phyloP scores from a whole-genome alignment of 306 rosid genomes.

The Boehmeria nivea region DNA sequence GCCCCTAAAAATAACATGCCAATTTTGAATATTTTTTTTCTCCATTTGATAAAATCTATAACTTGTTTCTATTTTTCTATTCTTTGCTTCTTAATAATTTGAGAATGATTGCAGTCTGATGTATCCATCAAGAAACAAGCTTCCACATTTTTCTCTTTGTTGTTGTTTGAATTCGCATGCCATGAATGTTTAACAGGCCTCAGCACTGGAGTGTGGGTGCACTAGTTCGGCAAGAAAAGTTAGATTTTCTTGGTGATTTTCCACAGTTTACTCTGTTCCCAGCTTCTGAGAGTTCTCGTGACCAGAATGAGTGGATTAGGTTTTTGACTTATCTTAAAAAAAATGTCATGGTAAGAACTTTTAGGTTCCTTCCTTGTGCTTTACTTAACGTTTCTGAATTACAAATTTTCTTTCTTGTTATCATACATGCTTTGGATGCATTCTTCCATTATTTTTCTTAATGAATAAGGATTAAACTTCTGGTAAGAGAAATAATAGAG shows the following conservation, averaged over 20 bases:
- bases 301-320: slow-evolving; percentile 33
- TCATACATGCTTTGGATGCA: neutral
- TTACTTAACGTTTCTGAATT: too few relatives aligned
- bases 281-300: slow-evolving; percentile 18
- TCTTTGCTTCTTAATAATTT: too few relatives aligned
- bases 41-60: too few relatives aligned
- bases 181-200: slow-evolving; percentile 34
- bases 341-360: slow-evolving; percentile 13
- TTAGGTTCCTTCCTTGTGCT: neutral
- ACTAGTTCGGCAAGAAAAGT: slow-evolving; percentile 6
- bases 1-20: too few relatives aligned
- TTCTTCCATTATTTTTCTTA: neutral
- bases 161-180: slow-evolving; percentile 2
- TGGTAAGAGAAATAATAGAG: too few relatives aligned
- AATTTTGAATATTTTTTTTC: too few relatives aligned
- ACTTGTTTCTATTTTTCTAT: too few relatives aligned
- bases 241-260: slow-evolving; percentile 11
- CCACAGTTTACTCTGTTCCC: slow-evolving; percentile 33
- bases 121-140: too few relatives aligned
- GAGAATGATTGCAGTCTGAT: too few relatives aligned
- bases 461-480: too few relatives aligned
- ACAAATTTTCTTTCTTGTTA: slow-evolving; percentile 1
- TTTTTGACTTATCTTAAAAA: slow-evolving; percentile 29
- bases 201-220: slow-evolving; percentile 15
- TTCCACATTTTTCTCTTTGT: slow-evolving; percentile 2